Conservation (phyloP, 192 early-diverging fungal genomes). For the Linnemannia exigua region DNA sequence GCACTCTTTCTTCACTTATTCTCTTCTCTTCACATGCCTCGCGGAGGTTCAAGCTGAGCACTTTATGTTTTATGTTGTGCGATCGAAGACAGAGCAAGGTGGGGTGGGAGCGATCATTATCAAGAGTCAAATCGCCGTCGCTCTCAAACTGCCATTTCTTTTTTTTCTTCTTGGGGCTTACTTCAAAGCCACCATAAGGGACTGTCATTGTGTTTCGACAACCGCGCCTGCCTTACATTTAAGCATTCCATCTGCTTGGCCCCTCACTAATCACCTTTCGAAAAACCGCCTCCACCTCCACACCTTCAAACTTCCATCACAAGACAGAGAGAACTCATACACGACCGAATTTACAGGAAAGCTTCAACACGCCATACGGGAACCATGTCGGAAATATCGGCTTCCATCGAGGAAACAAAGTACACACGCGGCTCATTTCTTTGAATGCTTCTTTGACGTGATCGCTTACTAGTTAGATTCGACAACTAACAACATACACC, state of each 20-base stretch:
- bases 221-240: background rate
- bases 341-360: background rate
- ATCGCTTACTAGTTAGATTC: background rate
- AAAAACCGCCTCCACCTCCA: background rate
- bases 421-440: constrained; percentile 22
- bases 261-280: background rate
- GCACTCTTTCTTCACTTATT: background rate
- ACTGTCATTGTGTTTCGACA: background rate
- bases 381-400: constrained; percentile 52
- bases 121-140: background rate
- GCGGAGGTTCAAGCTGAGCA: background rate
- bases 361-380: background rate
- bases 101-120: background rate
- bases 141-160: background rate
- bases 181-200: background rate
- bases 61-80: background rate
- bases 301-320: background rate
- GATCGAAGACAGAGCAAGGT: background rate
- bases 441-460: background rate
- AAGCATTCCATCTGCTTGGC: background rate
- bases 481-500: background rate
- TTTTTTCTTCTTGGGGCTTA: background rate
- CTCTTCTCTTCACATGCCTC: background rate
- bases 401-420: constrained; percentile 69
- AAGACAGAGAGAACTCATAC: background rate